Conservation (phyloP, 371 early-diverging fungal genomes). For the Circinella minor region DNA sequence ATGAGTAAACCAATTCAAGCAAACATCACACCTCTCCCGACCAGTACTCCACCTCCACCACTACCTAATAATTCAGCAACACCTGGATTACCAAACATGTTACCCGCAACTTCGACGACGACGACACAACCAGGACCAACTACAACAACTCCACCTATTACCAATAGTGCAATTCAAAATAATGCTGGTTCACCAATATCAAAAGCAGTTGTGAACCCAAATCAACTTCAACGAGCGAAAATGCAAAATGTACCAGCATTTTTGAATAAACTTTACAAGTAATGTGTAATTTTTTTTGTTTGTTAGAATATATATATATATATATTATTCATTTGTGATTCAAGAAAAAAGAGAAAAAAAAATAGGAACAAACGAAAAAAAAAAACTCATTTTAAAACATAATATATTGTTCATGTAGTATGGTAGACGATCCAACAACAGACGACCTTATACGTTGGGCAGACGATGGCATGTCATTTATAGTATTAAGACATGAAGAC, state of each 20-base stretch:
- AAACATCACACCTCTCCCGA: constrained; percentile 8
- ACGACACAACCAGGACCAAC: background rate
- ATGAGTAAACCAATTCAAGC: constrained; percentile 12
- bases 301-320: background rate
- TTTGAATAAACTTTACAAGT: constrained; percentile 86
- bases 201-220: constrained; percentile 23
- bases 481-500: constrained; percentile 72
- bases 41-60: background rate
- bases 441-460: constrained; percentile 82
- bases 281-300: constrained; percentile 20
- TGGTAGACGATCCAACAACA: constrained; percentile 73
- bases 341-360: background rate
- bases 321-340: no score
- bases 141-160: background rate
- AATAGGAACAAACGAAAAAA: background rate
- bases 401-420: constrained; percentile 41
- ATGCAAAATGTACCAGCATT: constrained; percentile 83
- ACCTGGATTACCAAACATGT: constrained; percentile 12
- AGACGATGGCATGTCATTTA: constrained; percentile 75
- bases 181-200: constrained; percentile 2
- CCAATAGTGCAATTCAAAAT: background rate
- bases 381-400: background rate
- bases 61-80: background rate
- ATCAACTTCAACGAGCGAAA: constrained; percentile 37
- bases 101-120: background rate